Evolutionary conservation across 2,329 filamentous ascomycete species (phyloP).

Genomic region (Nemania abortiva): DNA sequence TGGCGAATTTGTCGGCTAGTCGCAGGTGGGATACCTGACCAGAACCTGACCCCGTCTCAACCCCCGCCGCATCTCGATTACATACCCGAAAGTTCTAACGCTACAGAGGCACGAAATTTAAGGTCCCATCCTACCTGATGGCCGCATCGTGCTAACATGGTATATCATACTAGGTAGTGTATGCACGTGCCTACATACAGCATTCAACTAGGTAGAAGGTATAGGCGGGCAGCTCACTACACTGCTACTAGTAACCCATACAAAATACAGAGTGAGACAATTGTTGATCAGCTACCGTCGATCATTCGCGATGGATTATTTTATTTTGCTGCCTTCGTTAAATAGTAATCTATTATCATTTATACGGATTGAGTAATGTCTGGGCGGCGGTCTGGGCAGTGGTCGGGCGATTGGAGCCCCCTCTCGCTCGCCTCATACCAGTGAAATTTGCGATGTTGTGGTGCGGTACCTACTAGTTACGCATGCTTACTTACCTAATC

Average conservation of each 20-base stretch:
- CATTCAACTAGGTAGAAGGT: no score
- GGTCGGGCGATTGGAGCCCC: background rate
- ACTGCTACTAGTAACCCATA: no score
- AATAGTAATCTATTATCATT: background rate
- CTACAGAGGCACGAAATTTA: slow-evolving; percentile 3
- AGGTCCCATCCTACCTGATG: background rate
- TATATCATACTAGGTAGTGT: no score
- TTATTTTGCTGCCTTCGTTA: no score
- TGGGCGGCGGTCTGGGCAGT: background rate
- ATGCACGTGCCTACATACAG: no score
- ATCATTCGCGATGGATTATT: no score
- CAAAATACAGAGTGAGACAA: no score
- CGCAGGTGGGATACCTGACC: slow-evolving; percentile 15
- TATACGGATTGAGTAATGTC: slow-evolving; percentile 7
- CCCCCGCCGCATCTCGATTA: slow-evolving; percentile 8
- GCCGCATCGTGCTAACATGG: no score
- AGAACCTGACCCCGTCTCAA: background rate
- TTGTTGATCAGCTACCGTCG: no score
- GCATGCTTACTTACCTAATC: background rate
- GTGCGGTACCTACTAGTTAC: background rate
- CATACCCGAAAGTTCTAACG: background rate
- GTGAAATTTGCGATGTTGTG: background rate
- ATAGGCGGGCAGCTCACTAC: no score
- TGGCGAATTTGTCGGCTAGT: slow-evolving; percentile 19
- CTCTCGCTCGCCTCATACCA: background rate